Evolutionary conservation across 1,139 yeast species (phyloP), one percentile per base, ranked within the genome.

Genomic region (Blastobotrys elegans): DNA sequence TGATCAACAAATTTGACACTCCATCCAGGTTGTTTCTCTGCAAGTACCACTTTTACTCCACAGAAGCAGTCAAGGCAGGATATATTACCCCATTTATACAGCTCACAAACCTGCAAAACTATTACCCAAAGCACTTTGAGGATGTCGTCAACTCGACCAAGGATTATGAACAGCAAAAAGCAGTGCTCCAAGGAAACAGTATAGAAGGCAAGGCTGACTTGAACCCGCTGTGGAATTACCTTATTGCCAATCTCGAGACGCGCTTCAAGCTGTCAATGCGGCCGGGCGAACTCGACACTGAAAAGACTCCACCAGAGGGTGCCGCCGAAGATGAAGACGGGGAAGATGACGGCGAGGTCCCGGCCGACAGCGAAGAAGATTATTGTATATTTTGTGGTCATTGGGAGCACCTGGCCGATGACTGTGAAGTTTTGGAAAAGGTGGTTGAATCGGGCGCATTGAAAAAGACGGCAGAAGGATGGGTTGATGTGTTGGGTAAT

Each of bases 361-460:
- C 18, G 6, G 41, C 29, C 10, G 26, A 26, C 2, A 24, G 10
- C 3, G 45, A 42, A 20, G 48, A 46, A 21, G 48, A 46, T 27
- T 41, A 46, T 27, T 46, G 48, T 24, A 41, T 46, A 16, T 46
- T 46, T 20, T 46, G 48, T 36, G 48, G 48, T 3, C 24, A 24
- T 7, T 39, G 36, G 17, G 17, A 26, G 1, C 48, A 46, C 24
- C 33, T 41, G 11, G 33, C 40, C 5, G 48, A 37, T 32, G 38
- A 29, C 16, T 46, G 48, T 36, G 22, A 35, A 16, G 36, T 36
- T 11, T 36, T 46, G 39, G 33, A 46, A 13, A 26, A 36, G n/a
- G 31, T 40, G 16, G 45, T 40, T 10, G 41, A 46, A 16, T 24
- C 29, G 2, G 48, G 48, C 3, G 41, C 45, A 1, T 21, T 46